Evolutionary conservation across 2,329 filamentous ascomycete species (phyloP).

Genomic region (Neobulgaria alba): DNA sequence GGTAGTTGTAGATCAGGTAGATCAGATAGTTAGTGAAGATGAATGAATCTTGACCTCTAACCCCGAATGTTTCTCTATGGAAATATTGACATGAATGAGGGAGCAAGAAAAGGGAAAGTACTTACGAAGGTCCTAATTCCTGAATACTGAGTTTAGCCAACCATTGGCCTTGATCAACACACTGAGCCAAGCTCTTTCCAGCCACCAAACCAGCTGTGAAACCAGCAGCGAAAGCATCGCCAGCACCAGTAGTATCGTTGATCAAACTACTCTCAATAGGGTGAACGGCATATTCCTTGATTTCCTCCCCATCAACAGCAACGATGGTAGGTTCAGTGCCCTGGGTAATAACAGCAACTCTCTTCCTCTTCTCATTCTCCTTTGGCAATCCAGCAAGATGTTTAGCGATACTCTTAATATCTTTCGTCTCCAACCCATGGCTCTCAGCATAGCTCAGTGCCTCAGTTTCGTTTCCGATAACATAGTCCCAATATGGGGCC

Average conservation of each 20-base stretch:
- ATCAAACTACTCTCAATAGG: slow-evolving; percentile 70
- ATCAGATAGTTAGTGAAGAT: background rate
- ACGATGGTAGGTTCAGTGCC: slow-evolving; percentile 86
- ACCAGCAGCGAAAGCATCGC: slow-evolving; percentile 92
- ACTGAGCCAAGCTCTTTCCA: slow-evolving; percentile 68
- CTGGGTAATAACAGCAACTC: slow-evolving; percentile 88
- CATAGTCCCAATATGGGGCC: slow-evolving; percentile 86
- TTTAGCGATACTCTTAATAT: slow-evolving; percentile 79
- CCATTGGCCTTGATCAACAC: slow-evolving; percentile 93
- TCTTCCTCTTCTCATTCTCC: slow-evolving; percentile 76
- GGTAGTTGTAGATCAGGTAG: slow-evolving; percentile 1
- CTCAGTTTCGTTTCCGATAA: slow-evolving; percentile 96
- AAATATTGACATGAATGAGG: slow-evolving; percentile 6
- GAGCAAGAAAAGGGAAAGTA: slow-evolving; percentile 26
- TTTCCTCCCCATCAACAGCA: slow-evolving; percentile 61
- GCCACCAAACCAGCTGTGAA: slow-evolving; percentile 84
- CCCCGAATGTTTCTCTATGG: too few relatives aligned
- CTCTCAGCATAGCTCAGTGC: slow-evolving; percentile 79
- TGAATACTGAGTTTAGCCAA: slow-evolving; percentile 88
- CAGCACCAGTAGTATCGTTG: slow-evolving; percentile 93
- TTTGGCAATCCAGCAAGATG: slow-evolving; percentile 82
- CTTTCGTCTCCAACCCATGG: slow-evolving; percentile 64
- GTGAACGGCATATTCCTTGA: slow-evolving; percentile 75
- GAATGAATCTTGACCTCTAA: too few relatives aligned
- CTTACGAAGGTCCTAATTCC: slow-evolving; percentile 92